phyloP scores from a whole-genome alignment of 129 eudicot genomes.

The Tanacetum coccineum region DNA sequence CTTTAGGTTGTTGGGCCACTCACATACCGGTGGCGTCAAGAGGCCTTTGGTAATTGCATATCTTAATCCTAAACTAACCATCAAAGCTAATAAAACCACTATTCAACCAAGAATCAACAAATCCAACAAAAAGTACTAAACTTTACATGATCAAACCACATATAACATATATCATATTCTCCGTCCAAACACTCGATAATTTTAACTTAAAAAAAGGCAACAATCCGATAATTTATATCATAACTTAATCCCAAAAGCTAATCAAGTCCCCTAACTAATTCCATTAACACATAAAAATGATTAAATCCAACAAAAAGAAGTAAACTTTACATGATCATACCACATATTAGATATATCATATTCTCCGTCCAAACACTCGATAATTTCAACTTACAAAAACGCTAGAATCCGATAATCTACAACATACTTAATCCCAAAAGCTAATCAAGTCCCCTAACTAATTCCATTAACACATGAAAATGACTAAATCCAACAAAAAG shows the following conservation, averaged over 20 bases:
- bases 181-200: too few relatives aligned
- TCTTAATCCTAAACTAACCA: background rate
- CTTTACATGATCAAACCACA: background rate
- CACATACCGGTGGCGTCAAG: too few relatives aligned
- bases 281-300: background rate
- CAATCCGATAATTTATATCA: too few relatives aligned
- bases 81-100: constrained; percentile 13
- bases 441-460: background rate
- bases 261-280: background rate
- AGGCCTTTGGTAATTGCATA: too few relatives aligned
- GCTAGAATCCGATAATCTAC: too few relatives aligned
- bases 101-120: background rate
- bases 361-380: too few relatives aligned
- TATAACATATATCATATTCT: background rate
- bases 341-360: background rate
- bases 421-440: background rate
- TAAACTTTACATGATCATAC: background rate
- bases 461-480: background rate
- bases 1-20: too few relatives aligned
- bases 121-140: background rate
- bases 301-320: background rate
- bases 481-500: background rate
- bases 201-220: too few relatives aligned
- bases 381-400: too few relatives aligned
- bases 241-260: constrained; percentile 3